These are phyloP conservation scores for Dichomitus squalens DNA, from an alignment of 1,284 basidiomycete species.

Conservation along the genomic window DNA sequence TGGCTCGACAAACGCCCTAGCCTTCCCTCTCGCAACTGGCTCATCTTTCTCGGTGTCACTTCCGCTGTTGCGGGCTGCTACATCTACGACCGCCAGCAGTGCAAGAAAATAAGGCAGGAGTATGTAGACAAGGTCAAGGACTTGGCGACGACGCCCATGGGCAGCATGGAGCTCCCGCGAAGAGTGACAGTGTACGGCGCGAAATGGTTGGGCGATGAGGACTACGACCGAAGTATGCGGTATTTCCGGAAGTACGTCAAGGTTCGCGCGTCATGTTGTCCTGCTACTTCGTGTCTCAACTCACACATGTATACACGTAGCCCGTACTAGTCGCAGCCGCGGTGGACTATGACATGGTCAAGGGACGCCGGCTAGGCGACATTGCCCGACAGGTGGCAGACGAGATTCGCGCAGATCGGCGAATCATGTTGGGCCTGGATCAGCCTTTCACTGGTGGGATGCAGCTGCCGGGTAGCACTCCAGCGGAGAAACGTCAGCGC, in stretches of 20 bases:
- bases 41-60: constrained; percentile 85
- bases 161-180: constrained; percentile 71
- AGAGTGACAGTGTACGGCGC: constrained; percentile 87
- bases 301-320: constrained; percentile 43
- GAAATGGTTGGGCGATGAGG: constrained; percentile 95
- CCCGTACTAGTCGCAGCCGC: constrained; percentile 94
- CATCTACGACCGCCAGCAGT: constrained; percentile 83
- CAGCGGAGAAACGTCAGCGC: constrained; percentile 56
- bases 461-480: constrained; percentile 59
- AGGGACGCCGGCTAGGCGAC: constrained; percentile 85
- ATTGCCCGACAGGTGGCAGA: constrained; percentile 78
- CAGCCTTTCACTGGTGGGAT: constrained; percentile 44
- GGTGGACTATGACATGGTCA: constrained; percentile 87
- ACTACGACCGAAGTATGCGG: constrained; percentile 79
- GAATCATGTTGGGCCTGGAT: constrained; percentile 66
- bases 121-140: constrained; percentile 84
- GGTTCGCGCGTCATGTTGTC: constrained; percentile 50
- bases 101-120: constrained; percentile 73
- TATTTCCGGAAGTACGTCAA: constrained; percentile 98
- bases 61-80: constrained; percentile 75
- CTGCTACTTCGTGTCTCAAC: constrained; percentile 7
- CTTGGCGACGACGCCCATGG: constrained; percentile 69
- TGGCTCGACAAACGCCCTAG: constrained; percentile 78
- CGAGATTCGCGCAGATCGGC: constrained; percentile 67
- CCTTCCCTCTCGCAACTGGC: constrained; percentile 91